These are phyloP conservation scores for rapeseed (Brassica napus) DNA, from an alignment of 345 rosid genomes.

Conservation along the genomic window Da-Ae NC_063444.1:35493001-35493500, in stretches of 20 bases:
- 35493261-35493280: too few relatives aligned
- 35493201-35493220: background rate
- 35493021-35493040: background rate
- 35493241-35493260: too few relatives aligned
- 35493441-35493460: background rate
- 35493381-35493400: background rate
- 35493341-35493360: background rate
- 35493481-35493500: background rate
- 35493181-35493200: background rate
- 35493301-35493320: background rate
- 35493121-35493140: slow-evolving; percentile 2
- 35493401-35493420: background rate
- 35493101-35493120: background rate
- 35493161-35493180: background rate
- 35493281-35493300: background rate
- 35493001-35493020: background rate
- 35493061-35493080: slow-evolving; percentile 9
- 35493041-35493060: background rate
- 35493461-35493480: background rate
- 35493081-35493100: background rate
- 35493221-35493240: too few relatives aligned
- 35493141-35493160: background rate
- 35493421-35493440: background rate
- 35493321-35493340: background rate
- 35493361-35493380: background rate